A percentile compares a stretch with the other conserved stretches of the same genome.
Evolutionary conservation across 2,329 filamentous ascomycete species (phyloP).

Genomic region (Ceratocystis albifundus): DNA sequence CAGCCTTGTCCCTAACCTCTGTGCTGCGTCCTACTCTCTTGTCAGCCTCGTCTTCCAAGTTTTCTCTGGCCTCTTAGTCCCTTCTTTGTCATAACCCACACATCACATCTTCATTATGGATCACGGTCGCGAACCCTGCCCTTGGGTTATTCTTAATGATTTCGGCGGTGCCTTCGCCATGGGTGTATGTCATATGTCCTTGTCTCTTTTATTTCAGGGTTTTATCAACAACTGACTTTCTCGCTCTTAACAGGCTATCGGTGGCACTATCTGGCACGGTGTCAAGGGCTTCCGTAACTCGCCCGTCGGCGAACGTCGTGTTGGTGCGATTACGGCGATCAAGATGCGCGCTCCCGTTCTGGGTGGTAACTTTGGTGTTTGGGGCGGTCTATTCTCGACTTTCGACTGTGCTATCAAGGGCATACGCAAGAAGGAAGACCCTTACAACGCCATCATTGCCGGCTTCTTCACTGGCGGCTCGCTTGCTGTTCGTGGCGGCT

Average conservation of each 20-base stretch:
- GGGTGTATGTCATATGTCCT: slow-evolving; percentile 54
- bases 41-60: not conserved
- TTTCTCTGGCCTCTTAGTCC: not conserved
- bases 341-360: slow-evolving; percentile 94
- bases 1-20: not conserved
- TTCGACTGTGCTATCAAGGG: slow-evolving; percentile 97
- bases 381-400: slow-evolving; percentile 90
- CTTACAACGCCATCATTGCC: slow-evolving; percentile 94
- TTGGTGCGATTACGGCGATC: slow-evolving; percentile 92
- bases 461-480: slow-evolving; percentile 94
- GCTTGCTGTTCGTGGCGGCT: slow-evolving; percentile 80
- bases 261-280: slow-evolving; percentile 86
- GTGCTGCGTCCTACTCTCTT: not conserved
- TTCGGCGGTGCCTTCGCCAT: slow-evolving; percentile 95
- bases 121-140: slow-evolving; percentile 93
- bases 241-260: slow-evolving; percentile 46
- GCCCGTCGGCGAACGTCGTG: slow-evolving; percentile 84
- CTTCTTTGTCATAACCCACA: not conserved
- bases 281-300: slow-evolving; percentile 89
- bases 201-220: not conserved
- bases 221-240: slow-evolving; percentile 27
- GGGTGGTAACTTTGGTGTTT: slow-evolving; percentile 95
- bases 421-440: slow-evolving; percentile 88
- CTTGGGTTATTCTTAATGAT: slow-evolving; percentile 92
- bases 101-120: slow-evolving; percentile 49